Base-by-base conservation (phyloP, 257 asterid genomes). In the Fraxinus excelsior region DNA sequence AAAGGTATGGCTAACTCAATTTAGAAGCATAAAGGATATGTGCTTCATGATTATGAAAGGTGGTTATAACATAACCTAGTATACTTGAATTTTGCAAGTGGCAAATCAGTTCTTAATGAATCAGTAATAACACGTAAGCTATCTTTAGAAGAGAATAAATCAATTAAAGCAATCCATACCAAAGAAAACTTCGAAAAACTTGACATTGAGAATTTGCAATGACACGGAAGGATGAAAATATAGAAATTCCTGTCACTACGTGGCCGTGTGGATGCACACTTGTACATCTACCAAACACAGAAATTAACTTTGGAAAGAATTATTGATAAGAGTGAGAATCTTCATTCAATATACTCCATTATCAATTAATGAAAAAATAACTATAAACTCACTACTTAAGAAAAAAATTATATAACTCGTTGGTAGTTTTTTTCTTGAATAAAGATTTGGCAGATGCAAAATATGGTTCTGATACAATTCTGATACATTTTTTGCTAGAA, bases 1-100 rank as follows among this genome's bases (percentile, higher is more conserved):
- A 21, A 78, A 70, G 71, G 37, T 19, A 74, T 10, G 26, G 26
- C 64, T 51, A 70, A 58, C 42, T 70, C 49, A n/a, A 34, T 72
- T 74, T 12, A 38, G 19, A 64, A 72, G 71, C 42, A 75, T 35
- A 64, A 31, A 65, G 67, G 44, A 18, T 8, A n/a, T 37, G 26
- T 28, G 35, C 25, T 70, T 42, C 64, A 68, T 76, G 68, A 71
- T 79, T 56, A 74, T 28, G 26, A 74, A 21, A 44, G 65, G 56
- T 29, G 34, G 66, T 51, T 74, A 74, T 69, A n/a, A 25, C 29
- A 58, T 44, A 64, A 49, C 31, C 12, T 51, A 23, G 58, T 79
- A n/a, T 34, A 40, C 3, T n/a, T 62, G 60, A 62, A 62, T 2
- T 23, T 62, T 26, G 18, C 18, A 2, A 62, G 34, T 26, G 10